Evolutionary conservation across 2,329 filamentous ascomycete genomes (phyloP), one percentile per base, ranked within the genome.

Genomic region (Fusarium austroafricanum): DNA sequence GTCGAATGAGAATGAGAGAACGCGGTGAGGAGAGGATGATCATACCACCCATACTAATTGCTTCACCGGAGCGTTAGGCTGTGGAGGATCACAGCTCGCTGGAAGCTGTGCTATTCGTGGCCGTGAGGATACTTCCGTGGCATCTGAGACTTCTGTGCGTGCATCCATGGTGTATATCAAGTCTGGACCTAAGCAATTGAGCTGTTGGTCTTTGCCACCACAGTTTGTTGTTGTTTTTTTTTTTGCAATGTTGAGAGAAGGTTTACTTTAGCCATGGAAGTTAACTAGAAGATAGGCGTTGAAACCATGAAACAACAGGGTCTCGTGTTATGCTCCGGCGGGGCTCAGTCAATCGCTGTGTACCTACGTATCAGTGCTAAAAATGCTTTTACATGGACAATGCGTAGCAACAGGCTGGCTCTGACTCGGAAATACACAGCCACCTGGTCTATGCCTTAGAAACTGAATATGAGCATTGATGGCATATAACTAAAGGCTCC

Each of bases 31-130:
- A 20, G 37, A 55, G 51, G 21, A 20, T 31, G 28, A 45, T 61
- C 49, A 35, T 84, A 96, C 93, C 76, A 98, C 89, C 95, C 95
- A 98, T 81, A 95, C 90, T 66, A 94, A 87, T 77, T 91, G 91
- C 76, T 90, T 91, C 3, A 88, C 83, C 12, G 91, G 89, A 58
- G 90, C 90, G 45, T 86, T 85, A 12, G 89, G 86, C 18, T 88
- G 87, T 1, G 94, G 94, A 26, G 95, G 95, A 72, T 97, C 92
- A 77, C 94, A 97, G 70, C 92, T 96, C 33, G 90, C 83, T 2
- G 95, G 95, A 5, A 98, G 87, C 71, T 90, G 83, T 31, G 89
- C 80, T 44, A 65, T 51, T 70, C 71, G 71, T 17, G 69, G 42
- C 74, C 77, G 75, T 47, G 59, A 67, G 26, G 66, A 69, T 44